Evolutionary conservation across 208 protist genomes (phyloP).

Genomic region (Wallacemonas sp.): DNA sequence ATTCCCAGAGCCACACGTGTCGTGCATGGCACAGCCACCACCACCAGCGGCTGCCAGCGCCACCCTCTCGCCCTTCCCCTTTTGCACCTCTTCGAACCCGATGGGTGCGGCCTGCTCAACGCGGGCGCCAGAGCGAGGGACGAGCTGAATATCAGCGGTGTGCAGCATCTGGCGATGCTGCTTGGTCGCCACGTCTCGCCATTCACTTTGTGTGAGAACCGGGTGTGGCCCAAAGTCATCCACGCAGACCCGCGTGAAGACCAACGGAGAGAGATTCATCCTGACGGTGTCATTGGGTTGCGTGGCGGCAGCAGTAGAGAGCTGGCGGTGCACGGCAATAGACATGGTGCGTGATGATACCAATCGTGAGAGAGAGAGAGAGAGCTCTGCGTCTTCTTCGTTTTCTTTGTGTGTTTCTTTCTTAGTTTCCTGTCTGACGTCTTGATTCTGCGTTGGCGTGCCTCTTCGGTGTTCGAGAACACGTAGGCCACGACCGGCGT

Average conservation of each 20-base stretch:
- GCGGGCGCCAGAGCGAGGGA: too few relatives aligned
- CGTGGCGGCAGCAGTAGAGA: background rate
- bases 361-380: background rate
- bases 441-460: too few relatives aligned
- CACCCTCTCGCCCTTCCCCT: too few relatives aligned
- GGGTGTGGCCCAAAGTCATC: background rate
- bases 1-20: too few relatives aligned
- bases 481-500: too few relatives aligned
- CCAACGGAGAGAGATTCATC: background rate
- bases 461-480: too few relatives aligned
- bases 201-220: background rate
- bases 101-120: too few relatives aligned
- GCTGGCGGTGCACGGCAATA: background rate
- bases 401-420: conserved; percentile 1
- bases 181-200: background rate
- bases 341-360: background rate
- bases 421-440: too few relatives aligned
- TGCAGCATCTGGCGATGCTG: background rate
- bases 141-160: background rate
- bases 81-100: too few relatives aligned
- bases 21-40: too few relatives aligned
- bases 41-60: too few relatives aligned
- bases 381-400: background rate
- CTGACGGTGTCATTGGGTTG: background rate
- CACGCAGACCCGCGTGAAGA: background rate